Evolutionary conservation across 1,284 basidiomycete species (phyloP), one percentile per base, ranked within the genome.

Genomic region (Anthracocystis walkeri): DNA sequence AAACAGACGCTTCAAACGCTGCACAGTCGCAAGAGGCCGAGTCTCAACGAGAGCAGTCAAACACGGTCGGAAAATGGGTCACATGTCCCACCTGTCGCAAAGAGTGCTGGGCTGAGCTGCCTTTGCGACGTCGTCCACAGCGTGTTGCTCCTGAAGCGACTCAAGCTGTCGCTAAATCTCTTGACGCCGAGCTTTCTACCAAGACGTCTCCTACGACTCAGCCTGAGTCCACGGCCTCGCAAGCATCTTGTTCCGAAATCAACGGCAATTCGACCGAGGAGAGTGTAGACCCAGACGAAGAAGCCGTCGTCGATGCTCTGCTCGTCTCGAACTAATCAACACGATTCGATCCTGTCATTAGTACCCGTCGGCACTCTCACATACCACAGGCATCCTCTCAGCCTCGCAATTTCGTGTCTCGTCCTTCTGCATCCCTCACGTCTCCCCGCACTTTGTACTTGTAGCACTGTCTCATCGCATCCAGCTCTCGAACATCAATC

Each of bases 31-130:
- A 65, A 11, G 40, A 64, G 49, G 25, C 7, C 7, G 50, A 61
- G 10, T 25, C 44, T 23, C 58, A 61, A 3, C 58, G 56, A 4
- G 68, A 73, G 8, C 71, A 72, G 23, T 65, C 59, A 7, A 42
- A 66, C 27, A 76, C 74, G 12, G 65, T 79, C 0, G 82, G 82
- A 20, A 82, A 81, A 45, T 84, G 82, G 82, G 78, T 84, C 29
- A 76, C 50, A 29, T 84, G 82, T 45, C 75, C 82, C 0, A 44
- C 69, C 6, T 83, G 82, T 54, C 62, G 82, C n/a, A 75, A 76
- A 27, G 80, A 83, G 48, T 71, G 68, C 21, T 84, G 81, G 81
- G 82, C 79, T 0, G 59, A 76, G 33, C 56, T 84, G 16, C 82
- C 82, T 10, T 54, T 74, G 20, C 61, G 69, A 29, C 57, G 52